Conservation (phyloP, 495 filamentous ascomycete species). For the Penicillium tannophilum region DNA sequence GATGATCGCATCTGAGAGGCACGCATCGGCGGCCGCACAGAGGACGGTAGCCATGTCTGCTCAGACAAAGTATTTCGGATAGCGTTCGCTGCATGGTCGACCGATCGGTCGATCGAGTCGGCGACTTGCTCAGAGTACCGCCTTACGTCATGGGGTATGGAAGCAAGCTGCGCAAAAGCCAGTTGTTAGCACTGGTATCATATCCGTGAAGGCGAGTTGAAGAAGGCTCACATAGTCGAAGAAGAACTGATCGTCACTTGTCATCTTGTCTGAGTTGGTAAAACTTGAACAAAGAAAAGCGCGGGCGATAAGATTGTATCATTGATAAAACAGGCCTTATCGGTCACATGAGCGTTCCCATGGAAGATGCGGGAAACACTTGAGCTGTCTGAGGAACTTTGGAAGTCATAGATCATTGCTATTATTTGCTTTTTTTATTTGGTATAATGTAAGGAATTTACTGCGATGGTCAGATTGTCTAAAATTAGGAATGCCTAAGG, state of each 20-base stretch:
- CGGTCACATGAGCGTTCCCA: constrained; percentile 25
- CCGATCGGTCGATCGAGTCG: constrained; percentile 73
- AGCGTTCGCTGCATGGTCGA: constrained; percentile 66
- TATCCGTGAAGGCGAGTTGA: background rate
- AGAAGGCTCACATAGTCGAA: constrained; percentile 46
- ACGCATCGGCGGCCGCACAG: constrained; percentile 58
- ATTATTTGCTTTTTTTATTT: no score
- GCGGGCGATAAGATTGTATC: constrained; percentile 22
- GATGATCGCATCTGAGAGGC: constrained; percentile 45
- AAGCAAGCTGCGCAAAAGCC: constrained; percentile 59
- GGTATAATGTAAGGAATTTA: no score
- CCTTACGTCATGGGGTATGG: constrained; percentile 70
- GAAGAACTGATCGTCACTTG: constrained; percentile 55
- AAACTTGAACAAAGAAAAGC: constrained; percentile 13
- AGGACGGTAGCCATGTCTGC: constrained; percentile 70
- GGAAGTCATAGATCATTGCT: no score
- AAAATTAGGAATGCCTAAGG: no score
- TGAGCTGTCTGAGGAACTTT: no score
- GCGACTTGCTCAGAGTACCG: constrained; percentile 66
- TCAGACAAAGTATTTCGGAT: constrained; percentile 64
- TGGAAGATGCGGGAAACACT: background rate
- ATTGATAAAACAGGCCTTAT: constrained; percentile 19
- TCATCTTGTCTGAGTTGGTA: constrained; percentile 40
- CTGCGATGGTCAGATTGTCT: no score
- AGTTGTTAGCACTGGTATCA: background rate